Base-by-base conservation (phyloP, 257 asterid species). In the Vinca minor region DNA sequence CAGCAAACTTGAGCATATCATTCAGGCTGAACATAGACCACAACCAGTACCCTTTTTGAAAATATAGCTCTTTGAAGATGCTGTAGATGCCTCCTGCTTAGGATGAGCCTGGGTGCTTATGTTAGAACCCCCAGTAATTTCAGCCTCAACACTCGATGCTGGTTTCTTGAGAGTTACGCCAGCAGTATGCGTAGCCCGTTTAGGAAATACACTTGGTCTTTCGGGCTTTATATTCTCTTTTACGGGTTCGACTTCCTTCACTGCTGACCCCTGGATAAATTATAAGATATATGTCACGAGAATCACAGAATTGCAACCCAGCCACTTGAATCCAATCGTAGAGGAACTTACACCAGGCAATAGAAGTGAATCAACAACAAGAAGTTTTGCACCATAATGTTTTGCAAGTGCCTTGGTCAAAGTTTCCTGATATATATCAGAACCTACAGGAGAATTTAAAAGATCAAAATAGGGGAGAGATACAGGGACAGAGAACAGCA, bases 1-100 rank as follows among this genome's bases (percentile, higher is more conserved):
- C 11, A 10, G 52, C 72, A 47, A 46, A 15, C 34, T 17, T 6
- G 23, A 26, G 18, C 17, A 28, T 20, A 20, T 3, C 0, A 28
- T 11, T 36, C 34, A 42, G 48, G 52, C 20, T 8, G 23, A 42
- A 39, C 9, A 29, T 41, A 35, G 7, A 64, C 48, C 49, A 50
- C 38, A 32, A 56, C 4, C 42, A 60, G 44, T 78, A 84, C 97
- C 97, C 78, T 81, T 79, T 73, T 76, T 86, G 67, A 87, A 90
- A 34, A 77, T 74, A 69, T 75, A 83, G 71, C 72, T 81, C 70
- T 85, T 85, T 29, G 96, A 88, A 38, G 95, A 73, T 46, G 93
- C 94, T 57, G 94, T 85, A 66, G 96, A 86, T n/a, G 85, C 82
- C 79, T 85, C 98, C 82, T 76, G 94, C 92, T 82, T 88, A 66